These are phyloP conservation scores for Yamagishiella unicocca DNA, from an alignment of 139 green algal genomes.

Conservation along the genomic window DNA sequence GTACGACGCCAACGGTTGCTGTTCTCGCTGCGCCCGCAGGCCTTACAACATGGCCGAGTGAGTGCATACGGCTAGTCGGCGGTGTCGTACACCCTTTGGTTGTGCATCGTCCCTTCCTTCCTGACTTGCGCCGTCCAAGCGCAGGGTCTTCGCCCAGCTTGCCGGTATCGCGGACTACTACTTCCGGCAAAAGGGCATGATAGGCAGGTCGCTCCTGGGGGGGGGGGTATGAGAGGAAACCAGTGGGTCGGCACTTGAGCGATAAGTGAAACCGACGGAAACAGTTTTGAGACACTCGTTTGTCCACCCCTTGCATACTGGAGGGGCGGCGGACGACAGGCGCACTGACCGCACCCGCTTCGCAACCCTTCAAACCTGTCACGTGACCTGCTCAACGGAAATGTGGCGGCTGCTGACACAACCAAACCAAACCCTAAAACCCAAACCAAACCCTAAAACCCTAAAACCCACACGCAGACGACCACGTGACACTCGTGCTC, in stretches of 20 bases:
- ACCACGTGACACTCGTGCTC: background rate
- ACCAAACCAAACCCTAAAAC: too few relatives aligned
- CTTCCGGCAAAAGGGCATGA: background rate
- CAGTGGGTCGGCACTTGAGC: too few relatives aligned
- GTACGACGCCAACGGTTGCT: too few relatives aligned
- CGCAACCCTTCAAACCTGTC: too few relatives aligned
- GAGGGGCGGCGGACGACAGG: too few relatives aligned
- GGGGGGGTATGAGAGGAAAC: too few relatives aligned
- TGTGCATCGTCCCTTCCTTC: background rate
- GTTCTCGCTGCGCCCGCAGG: background rate
- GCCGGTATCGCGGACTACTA: background rate
- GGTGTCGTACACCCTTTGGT: background rate
- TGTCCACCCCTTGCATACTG: background rate
- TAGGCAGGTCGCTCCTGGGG: background rate
- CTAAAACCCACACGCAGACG: background rate
- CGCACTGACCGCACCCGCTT: too few relatives aligned
- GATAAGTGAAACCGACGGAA: too few relatives aligned
- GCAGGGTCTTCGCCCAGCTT: constrained; percentile 18
- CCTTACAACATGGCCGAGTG: constrained; percentile 34
- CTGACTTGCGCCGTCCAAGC: background rate
- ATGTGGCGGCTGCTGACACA: too few relatives aligned
- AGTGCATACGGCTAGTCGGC: background rate
- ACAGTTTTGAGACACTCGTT: background rate
- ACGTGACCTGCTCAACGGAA: too few relatives aligned
- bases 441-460: too few relatives aligned